These are phyloP conservation scores for Claviceps arundinis DNA, from an alignment of 2,329 filamentous ascomycete genomes.

Conservation along the genomic window DNA sequence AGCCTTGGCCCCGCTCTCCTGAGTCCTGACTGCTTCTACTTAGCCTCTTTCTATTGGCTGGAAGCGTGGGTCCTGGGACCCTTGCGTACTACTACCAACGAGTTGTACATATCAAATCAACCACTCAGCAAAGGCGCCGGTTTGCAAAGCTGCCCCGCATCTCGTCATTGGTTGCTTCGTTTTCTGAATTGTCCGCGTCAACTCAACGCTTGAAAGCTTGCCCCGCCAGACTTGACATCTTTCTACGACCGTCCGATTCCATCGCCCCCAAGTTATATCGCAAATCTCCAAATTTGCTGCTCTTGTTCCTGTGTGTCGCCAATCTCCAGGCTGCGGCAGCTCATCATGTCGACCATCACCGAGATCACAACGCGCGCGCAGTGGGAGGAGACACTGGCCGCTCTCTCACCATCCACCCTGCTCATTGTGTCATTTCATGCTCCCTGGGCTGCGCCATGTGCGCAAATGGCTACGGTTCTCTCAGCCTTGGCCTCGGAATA, in stretches of 20 bases:
- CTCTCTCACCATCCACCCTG: slow-evolving; percentile 56
- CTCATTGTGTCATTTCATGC: slow-evolving; percentile 90
- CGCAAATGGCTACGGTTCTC: slow-evolving; percentile 83
- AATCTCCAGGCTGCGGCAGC: background rate
- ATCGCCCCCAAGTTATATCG: background rate
- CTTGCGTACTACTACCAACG: too few species aligned
- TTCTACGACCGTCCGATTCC: slow-evolving; percentile 2
- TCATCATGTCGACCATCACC: slow-evolving; percentile 58
- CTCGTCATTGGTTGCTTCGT: background rate
- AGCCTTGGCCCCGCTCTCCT: too few species aligned
- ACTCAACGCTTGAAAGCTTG: slow-evolving; percentile 3
- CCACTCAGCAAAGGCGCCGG: too few species aligned
- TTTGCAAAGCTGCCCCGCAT: background rate
- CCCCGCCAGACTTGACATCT: slow-evolving; percentile 8
- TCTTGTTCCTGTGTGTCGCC: background rate
- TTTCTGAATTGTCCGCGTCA: background rate
- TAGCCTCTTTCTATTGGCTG: too few species aligned
- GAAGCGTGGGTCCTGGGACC: too few species aligned
- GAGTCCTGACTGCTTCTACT: too few species aligned
- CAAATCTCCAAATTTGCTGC: too few species aligned
- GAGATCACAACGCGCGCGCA: slow-evolving; percentile 62
- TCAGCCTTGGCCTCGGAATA: slow-evolving; percentile 78
- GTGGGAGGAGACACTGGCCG: slow-evolving; percentile 56
- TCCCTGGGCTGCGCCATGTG: slow-evolving; percentile 90
- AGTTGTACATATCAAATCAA: too few species aligned